Percentiles rank a stretch among this genome's conserved stretches.
Evolutionary conservation across 2,329 filamentous ascomycete species (phyloP).

Genomic region (Colletotrichum navitas): DNA sequence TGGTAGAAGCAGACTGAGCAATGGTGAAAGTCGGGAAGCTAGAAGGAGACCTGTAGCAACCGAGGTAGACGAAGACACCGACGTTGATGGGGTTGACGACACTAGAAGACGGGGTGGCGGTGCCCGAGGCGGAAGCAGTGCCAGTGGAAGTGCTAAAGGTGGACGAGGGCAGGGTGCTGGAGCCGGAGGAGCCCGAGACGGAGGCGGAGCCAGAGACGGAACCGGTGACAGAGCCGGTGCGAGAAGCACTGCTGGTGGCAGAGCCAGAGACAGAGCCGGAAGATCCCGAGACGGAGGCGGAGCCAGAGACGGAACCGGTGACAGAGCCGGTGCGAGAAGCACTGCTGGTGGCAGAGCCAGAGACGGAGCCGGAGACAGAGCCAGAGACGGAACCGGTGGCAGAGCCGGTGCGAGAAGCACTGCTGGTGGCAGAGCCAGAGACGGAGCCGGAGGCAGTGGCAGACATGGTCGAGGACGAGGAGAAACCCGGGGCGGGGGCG

Average conservation of each 20-base stretch:
- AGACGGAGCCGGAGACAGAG: not conserved
- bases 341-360: not conserved
- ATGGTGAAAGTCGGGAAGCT: constrained; percentile 48
- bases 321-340: not conserved
- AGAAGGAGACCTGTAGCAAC: constrained; percentile 47
- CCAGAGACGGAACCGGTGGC: not conserved
- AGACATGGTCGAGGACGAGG: too few species aligned
- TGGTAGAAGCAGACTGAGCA: constrained; percentile 34
- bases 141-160: not conserved
- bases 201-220: too few species aligned
- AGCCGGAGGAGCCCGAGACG: not conserved
- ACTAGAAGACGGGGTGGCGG: not conserved
- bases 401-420: not conserved
- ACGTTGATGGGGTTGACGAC: constrained; percentile 34
- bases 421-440: not conserved
- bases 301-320: not conserved
- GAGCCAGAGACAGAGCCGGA: too few species aligned
- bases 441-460: too few species aligned
- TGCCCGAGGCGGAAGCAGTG: not conserved
- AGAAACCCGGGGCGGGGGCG: too few species aligned
- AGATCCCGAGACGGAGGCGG: too few species aligned
- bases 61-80: constrained; percentile 45
- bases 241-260: too few species aligned
- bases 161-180: not conserved
- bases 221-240: too few species aligned